Percentiles rank a stretch among this genome's conserved stretches.
Evolutionary conservation across 108 stramenopile genomes (phyloP).

Genomic region (Parmales sp.): DNA sequence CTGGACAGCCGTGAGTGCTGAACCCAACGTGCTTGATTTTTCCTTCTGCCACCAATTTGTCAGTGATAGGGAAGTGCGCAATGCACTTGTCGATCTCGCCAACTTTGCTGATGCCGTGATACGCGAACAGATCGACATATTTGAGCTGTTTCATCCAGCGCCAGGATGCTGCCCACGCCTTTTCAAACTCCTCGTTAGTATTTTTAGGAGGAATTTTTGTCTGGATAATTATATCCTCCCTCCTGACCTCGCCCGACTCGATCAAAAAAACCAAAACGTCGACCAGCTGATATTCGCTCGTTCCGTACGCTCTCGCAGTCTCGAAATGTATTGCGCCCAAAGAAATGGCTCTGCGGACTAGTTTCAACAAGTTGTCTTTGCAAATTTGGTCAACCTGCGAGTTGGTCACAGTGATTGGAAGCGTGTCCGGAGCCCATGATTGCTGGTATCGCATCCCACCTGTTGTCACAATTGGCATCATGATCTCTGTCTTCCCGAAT

Average conservation of each 20-base stretch:
- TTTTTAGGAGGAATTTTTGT: constrained; percentile 43
- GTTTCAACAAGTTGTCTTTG: constrained; percentile 38
- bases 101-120: constrained; percentile 39
- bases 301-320: constrained; percentile 57
- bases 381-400: constrained; percentile 25
- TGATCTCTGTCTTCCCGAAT: constrained; percentile 54
- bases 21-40: constrained; percentile 59
- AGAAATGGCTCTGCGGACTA: constrained; percentile 32
- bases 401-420: constrained; percentile 31
- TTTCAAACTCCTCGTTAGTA: constrained; percentile 33
- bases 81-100: constrained; percentile 26
- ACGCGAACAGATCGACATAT: constrained; percentile 58
- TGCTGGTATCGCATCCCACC: constrained; percentile 48
- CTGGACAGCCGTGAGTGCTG: constrained; percentile 57
- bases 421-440: constrained; percentile 47
- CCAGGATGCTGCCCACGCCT: constrained; percentile 40
- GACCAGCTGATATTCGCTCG: constrained; percentile 42
- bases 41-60: constrained; percentile 33
- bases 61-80: constrained; percentile 24
- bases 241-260: constrained; percentile 28
- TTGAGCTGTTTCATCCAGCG: constrained; percentile 30
- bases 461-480: constrained; percentile 63
- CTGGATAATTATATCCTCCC: constrained; percentile 59
- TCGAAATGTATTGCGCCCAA: constrained; percentile 68
- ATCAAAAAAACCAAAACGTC: constrained; percentile 39